phyloP scores from a whole-genome alignment of 2,329 filamentous ascomycete species.

The Scytalidium sp. region DNA sequence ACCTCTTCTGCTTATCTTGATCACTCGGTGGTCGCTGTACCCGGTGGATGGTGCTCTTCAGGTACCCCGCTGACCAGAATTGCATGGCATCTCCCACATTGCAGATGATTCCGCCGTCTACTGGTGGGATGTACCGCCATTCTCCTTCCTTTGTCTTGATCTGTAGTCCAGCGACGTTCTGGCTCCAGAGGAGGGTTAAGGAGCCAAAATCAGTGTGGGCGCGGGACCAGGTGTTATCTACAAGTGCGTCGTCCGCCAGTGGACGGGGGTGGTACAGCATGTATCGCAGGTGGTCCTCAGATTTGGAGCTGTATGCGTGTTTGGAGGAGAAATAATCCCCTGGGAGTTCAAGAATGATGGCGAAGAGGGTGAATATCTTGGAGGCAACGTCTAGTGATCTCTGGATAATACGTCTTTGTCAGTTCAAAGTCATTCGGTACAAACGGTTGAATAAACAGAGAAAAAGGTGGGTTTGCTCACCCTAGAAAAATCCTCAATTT shows the following conservation, averaged over 20 bases:
- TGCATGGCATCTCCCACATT: constrained; percentile 34
- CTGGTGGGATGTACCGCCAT: constrained; percentile 35
- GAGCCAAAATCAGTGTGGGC: constrained; percentile 41
- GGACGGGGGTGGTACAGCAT: constrained; percentile 36
- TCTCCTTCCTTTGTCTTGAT: constrained; percentile 31
- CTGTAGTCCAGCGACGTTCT: constrained; percentile 36
- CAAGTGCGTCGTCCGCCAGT: constrained; percentile 12
- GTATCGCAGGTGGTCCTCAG: constrained; percentile 34
- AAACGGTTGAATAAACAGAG: not conserved
- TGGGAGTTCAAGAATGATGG: constrained; percentile 35
- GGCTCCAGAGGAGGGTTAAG: constrained; percentile 36
- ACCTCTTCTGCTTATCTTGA: constrained; percentile 31
- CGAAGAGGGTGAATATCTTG: constrained; percentile 36
- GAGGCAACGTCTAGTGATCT: constrained; percentile 6
- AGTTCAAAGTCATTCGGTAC: not conserved
- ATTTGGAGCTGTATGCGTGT: constrained; percentile 32
- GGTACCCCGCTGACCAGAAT: constrained; percentile 29
- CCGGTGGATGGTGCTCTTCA: constrained; percentile 30
- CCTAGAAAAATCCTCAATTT: not conserved
- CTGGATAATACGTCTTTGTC: not conserved
- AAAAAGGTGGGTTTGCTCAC: not conserved
- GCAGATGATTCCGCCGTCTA: constrained; percentile 33
- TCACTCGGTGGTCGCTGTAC: constrained; percentile 30
- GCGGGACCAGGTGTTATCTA: constrained; percentile 33
- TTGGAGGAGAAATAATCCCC: constrained; percentile 33